Evolutionary conservation across 2,329 filamentous ascomycete genomes (phyloP).

Genomic region (Cladophialophora bantiana): DNA sequence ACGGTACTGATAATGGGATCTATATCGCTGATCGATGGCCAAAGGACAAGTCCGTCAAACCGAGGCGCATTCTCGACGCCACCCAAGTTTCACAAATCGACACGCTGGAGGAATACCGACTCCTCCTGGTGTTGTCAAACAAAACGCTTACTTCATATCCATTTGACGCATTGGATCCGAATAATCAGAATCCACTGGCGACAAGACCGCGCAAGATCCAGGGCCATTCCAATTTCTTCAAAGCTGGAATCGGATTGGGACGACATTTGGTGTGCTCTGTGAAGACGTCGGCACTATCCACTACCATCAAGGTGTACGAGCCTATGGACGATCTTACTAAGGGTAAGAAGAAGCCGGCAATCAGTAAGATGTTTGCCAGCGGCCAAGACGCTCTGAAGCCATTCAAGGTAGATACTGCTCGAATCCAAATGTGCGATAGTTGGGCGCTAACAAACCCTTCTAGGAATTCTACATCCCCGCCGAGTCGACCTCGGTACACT

Average conservation of each 20-base stretch:
- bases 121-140: conserved; percentile 89
- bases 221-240: conserved; percentile 98
- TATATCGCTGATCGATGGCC: conserved; percentile 90
- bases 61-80: conserved; percentile 83
- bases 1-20: conserved; percentile 92
- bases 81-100: conserved; percentile 93
- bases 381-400: conserved; percentile 95
- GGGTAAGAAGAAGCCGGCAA: conserved; percentile 92
- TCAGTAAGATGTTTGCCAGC: conserved; percentile 92
- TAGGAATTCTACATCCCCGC: conserved; percentile 97
- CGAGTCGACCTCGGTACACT: conserved; percentile 97
- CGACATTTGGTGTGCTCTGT: conserved; percentile 95
- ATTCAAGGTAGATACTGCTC: conserved; percentile 69
- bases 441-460: conserved; percentile 38
- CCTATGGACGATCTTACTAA: conserved; percentile 93
- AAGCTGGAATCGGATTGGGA: conserved; percentile 91
- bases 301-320: conserved; percentile 98
- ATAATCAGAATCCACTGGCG: conserved; percentile 72
- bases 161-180: conserved; percentile 83
- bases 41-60: conserved; percentile 75
- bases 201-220: conserved; percentile 95
- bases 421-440: background rate
- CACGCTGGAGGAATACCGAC: conserved; percentile 91
- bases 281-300: conserved; percentile 90
- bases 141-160: conserved; percentile 92